Percentiles rank a stretch among this genome's conserved stretches.
Conservation (phyloP, 2,329 filamentous ascomycete species). For the Trichophyton rubrum region DNA sequence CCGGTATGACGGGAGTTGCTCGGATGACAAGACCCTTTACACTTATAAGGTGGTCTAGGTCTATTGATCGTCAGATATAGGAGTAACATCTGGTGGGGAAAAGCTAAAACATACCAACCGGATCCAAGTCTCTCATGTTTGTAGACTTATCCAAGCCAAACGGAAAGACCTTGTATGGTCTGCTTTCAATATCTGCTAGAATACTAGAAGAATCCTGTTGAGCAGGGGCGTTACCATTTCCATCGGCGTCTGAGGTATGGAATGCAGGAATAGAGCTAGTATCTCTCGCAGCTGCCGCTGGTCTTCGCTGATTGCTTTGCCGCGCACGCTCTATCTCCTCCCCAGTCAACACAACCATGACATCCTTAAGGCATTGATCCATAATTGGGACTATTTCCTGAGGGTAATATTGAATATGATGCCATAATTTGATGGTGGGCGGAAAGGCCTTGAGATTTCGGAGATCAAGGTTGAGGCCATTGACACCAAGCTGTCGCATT, state of each 20-base stretch:
- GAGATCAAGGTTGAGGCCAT: slow-evolving; percentile 75
- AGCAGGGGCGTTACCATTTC: slow-evolving; percentile 27
- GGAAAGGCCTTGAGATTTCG: slow-evolving; percentile 87
- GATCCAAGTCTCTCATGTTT: slow-evolving; percentile 89
- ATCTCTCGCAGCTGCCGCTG: slow-evolving; percentile 36
- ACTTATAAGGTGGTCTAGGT: slow-evolving; percentile 91
- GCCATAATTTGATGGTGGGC: slow-evolving; percentile 83
- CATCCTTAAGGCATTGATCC: slow-evolving; percentile 87
- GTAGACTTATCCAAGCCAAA: slow-evolving; percentile 77
- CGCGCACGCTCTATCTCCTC: slow-evolving; percentile 62
- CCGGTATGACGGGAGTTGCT: slow-evolving; percentile 88
- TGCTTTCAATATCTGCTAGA: slow-evolving; percentile 62
- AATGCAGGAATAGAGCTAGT: slow-evolving; percentile 63
- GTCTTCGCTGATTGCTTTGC: slow-evolving; percentile 35
- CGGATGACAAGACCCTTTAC: slow-evolving; percentile 95
- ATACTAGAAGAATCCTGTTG: slow-evolving; percentile 51
- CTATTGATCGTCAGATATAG: slow-evolving; percentile 31
- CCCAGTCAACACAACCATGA: slow-evolving; percentile 79
- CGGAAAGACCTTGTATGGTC: slow-evolving; percentile 73
- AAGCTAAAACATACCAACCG: slow-evolving; percentile 44
- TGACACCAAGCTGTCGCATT: slow-evolving; percentile 78
- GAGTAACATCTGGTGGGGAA: too few relatives aligned
- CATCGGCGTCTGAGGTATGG: slow-evolving; percentile 64
- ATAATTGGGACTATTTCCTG: slow-evolving; percentile 94
- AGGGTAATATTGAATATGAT: slow-evolving; percentile 86